These are phyloP conservation scores for Aspergillus taichungensis DNA, from an alignment of 495 filamentous ascomycete genomes.

Conservation along the genomic window DNA sequence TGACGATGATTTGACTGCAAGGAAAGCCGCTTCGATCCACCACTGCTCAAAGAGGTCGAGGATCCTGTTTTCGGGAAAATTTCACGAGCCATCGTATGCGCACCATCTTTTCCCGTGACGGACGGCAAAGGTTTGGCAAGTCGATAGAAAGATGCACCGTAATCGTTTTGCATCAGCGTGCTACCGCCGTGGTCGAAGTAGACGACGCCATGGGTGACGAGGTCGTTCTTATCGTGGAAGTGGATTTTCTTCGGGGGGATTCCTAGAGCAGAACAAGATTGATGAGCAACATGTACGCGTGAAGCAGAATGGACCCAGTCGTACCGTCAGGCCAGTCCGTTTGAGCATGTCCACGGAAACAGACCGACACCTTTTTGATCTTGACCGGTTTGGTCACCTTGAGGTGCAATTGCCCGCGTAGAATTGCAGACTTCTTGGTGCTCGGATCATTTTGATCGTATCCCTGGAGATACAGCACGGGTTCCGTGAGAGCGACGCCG, in stretches of 20 bases:
- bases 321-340: slow-evolving; percentile 96
- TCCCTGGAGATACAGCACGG: slow-evolving; percentile 80
- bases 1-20: slow-evolving; percentile 63
- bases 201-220: slow-evolving; percentile 37
- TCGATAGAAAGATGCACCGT: slow-evolving; percentile 39
- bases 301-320: slow-evolving; percentile 7
- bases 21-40: slow-evolving; percentile 55
- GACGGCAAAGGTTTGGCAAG: slow-evolving; percentile 32
- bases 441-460: slow-evolving; percentile 73
- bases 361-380: slow-evolving; percentile 86
- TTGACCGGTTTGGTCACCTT: slow-evolving; percentile 84
- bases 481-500: slow-evolving; percentile 74
- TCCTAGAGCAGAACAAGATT: slow-evolving; percentile 34
- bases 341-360: slow-evolving; percentile 73
- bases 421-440: slow-evolving; percentile 67
- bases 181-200: slow-evolving; percentile 44
- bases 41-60: slow-evolving; percentile 21
- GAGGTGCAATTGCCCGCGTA: slow-evolving; percentile 76
- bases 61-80: slow-evolving; percentile 32
- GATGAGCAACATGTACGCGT: neutral
- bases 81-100: slow-evolving; percentile 32
- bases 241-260: slow-evolving; percentile 85
- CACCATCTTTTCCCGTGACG: slow-evolving; percentile 40
- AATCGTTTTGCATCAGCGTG: slow-evolving; percentile 60
- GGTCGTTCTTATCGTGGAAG: slow-evolving; percentile 65